These are phyloP conservation scores for Pharus latifolius DNA, from an alignment of 176 grass and related monocot species.

Conservation along the genomic window DNA sequence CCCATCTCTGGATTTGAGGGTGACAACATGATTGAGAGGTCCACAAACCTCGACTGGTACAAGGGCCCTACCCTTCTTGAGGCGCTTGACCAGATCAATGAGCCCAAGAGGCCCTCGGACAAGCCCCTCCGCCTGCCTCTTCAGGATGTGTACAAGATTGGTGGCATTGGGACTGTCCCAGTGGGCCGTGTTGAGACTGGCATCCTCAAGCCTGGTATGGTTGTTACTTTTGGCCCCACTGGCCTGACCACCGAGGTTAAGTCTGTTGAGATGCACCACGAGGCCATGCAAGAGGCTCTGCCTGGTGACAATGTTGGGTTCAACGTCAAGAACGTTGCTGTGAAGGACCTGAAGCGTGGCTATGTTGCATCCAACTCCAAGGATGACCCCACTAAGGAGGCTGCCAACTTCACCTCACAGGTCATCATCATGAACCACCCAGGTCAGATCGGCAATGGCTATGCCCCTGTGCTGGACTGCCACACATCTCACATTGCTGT, in stretches of 20 bases:
- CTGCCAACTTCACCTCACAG: slow-evolving; percentile 54
- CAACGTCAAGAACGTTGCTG: background rate
- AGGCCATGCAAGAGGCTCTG: background rate
- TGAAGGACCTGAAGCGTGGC: slow-evolving; percentile 11
- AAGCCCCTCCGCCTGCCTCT: background rate
- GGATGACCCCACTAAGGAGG: slow-evolving; percentile 62
- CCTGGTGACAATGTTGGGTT: no score
- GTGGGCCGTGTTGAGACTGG: no score
- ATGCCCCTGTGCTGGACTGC: slow-evolving; percentile 62
- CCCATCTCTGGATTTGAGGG: no score
- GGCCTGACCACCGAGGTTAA: slow-evolving; percentile 6
- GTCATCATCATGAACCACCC: slow-evolving; percentile 87
- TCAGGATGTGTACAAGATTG: slow-evolving; percentile 9
- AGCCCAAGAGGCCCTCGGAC: background rate
- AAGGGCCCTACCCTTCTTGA: no score
- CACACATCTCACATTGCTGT: slow-evolving; percentile 68
- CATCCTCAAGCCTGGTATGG: background rate
- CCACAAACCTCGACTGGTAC: no score
- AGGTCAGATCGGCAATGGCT: slow-evolving; percentile 59
- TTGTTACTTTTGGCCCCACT: background rate
- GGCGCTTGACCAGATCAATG: no score
- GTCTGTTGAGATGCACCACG: slow-evolving; percentile 4
- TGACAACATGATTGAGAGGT: no score
- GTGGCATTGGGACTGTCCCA: background rate
- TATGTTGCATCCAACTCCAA: slow-evolving; percentile 61